Evolutionary conservation across 345 rosid species (phyloP).

Genomic region (Orychophragmus violaceus): DNA sequence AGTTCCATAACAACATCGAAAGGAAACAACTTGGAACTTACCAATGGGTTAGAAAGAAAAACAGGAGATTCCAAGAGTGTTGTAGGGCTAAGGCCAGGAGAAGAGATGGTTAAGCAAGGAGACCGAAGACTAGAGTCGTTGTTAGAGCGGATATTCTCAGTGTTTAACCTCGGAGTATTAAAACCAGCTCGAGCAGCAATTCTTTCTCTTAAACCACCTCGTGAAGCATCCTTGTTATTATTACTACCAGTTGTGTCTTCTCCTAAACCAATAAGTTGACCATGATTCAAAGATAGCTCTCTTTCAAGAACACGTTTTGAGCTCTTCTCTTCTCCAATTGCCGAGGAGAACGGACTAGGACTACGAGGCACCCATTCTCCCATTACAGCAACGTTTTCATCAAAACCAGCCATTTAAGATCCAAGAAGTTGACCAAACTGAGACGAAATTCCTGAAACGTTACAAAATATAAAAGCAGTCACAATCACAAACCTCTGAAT

Average conservation of each 20-base stretch:
- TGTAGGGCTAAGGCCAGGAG: slow-evolving; percentile 90
- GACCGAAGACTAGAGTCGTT: slow-evolving; percentile 44
- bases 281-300: slow-evolving; percentile 31
- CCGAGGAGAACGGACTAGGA: slow-evolving; percentile 51
- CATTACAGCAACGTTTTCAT: slow-evolving; percentile 62
- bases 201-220: slow-evolving; percentile 71
- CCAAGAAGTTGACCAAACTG: slow-evolving; percentile 7
- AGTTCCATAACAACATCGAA: background rate
- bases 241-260: background rate
- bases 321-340: slow-evolving; percentile 43
- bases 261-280: slow-evolving; percentile 1
- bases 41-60: slow-evolving; percentile 73
- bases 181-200: slow-evolving; percentile 86
- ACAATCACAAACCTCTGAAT: slow-evolving; percentile 2
- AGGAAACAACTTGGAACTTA: slow-evolving; percentile 20
- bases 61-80: slow-evolving; percentile 87
- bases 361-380: slow-evolving; percentile 83
- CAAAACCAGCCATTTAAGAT: slow-evolving; percentile 57
- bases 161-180: slow-evolving; percentile 69
- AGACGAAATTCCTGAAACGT: slow-evolving; percentile 9
- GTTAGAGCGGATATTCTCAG: slow-evolving; percentile 56
- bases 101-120: slow-evolving; percentile 69
- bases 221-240: slow-evolving; percentile 32
- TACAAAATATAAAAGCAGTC: background rate
- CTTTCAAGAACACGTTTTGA: slow-evolving; percentile 38